These are phyloP conservation scores for Rhizoclosmatium hyalinum DNA, from an alignment of 371 early-diverging fungal species.

Conservation along the genomic window DNA sequence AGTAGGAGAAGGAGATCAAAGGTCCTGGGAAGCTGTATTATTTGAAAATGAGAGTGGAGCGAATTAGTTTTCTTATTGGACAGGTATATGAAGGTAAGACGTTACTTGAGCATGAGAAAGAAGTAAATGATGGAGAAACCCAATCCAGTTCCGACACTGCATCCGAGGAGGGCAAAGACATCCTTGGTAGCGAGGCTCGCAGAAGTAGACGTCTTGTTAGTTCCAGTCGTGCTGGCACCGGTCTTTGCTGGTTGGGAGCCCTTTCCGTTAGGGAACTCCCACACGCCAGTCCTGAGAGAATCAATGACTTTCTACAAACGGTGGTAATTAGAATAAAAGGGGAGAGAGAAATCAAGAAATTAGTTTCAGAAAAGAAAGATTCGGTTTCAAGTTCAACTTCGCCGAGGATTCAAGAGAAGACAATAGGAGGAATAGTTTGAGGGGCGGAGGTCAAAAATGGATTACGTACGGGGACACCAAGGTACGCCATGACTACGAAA, in stretches of 20 bases:
- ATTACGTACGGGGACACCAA: conserved; percentile 24
- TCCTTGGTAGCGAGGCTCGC: conserved; percentile 13
- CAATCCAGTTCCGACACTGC: conserved; percentile 24
- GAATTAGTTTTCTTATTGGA: background rate
- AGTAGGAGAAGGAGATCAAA: conserved; percentile 38
- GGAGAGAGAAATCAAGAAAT: no score
- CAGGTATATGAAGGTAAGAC: background rate
- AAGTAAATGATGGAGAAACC: conserved; percentile 28
- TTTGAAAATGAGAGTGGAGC: background rate
- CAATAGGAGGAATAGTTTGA: background rate
- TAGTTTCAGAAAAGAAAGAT: no score
- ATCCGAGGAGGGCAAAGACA: conserved; percentile 24
- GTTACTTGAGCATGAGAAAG: conserved; percentile 33
- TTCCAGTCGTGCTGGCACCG: background rate
- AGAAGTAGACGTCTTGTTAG: background rate
- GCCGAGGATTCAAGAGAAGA: background rate
- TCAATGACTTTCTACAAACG: background rate
- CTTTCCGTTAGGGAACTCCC: background rate
- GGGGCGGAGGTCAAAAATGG: no score
- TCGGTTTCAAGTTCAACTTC: no score
- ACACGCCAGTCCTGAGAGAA: background rate
- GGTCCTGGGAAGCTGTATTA: conserved; percentile 29
- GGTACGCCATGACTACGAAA: conserved; percentile 19
- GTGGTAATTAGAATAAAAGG: no score
- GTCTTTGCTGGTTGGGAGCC: background rate